Base-by-base conservation (phyloP, 352 stramenopile species). In the Globisporangium perplexum region DNA sequence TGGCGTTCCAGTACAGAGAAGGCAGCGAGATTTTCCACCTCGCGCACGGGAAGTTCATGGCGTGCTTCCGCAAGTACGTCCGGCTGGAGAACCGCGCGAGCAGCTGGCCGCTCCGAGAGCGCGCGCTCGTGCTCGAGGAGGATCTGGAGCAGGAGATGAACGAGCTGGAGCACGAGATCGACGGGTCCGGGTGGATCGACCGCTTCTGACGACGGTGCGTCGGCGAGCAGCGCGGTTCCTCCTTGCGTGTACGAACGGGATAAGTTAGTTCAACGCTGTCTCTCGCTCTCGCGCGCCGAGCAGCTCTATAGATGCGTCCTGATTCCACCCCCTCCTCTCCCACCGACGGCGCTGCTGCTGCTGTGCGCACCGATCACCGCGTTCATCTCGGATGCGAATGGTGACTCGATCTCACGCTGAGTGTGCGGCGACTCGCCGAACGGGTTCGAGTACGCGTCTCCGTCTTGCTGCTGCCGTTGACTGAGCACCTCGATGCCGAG, bases 341-440 rank as follows among this genome's bases (percentile, higher is more conserved):
- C 74, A 18, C 15, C 18, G 22, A 39, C 31, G 18, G 6, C 18
- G 22, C 50, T 22, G 18, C 15, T 11, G 24, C 20, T 11, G 62
- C 55, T 50, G 30, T 72, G 70, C 0, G 63, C 64, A 3, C 80
- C 80, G 30, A 82, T 73, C 20, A 90, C 53, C 2, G 71, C 46
- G 30, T 77, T 77, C 57, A 90, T 88, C 42, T 87, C 73, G 2
- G 52, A 57, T 4, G 66, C 77, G 30, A 90, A 88, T 6, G 80
- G 77, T 31, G 56, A 36, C 23, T 88, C 69, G 22, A 68, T 69
- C 22, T 61, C 57, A 10, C 53, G 42, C 3, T 50, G 57, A 23
- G 17, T 43, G 51, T 81, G 63, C 12, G 64, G 71, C 8, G 61
- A 66, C 49, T 81, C 66, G 14, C 66, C 60, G 53, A 72, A 81